These are phyloP conservation scores for Cephalotrichum gorgonifer DNA, from an alignment of 2,329 filamentous ascomycete species.

Conservation along the genomic window DNA sequence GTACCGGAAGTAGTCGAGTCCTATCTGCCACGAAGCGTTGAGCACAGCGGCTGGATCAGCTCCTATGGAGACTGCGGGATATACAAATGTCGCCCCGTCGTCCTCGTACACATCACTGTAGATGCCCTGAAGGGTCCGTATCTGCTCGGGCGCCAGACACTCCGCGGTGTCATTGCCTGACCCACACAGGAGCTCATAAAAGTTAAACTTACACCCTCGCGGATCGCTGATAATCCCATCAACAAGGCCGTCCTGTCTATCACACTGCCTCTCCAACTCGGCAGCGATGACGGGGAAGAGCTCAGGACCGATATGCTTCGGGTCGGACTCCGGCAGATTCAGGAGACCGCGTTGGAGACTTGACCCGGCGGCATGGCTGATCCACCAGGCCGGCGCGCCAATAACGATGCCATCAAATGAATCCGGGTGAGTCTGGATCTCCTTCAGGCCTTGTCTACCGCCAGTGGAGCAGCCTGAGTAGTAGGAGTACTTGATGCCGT, in stretches of 20 bases:
- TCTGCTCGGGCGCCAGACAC: not conserved
- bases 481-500: conserved; percentile 21
- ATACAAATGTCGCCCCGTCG: not conserved
- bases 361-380: conserved; percentile 32
- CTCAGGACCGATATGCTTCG: conserved; percentile 28
- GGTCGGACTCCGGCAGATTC: conserved; percentile 33
- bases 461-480: conserved; percentile 40
- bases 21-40: conserved; percentile 15
- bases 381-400: conserved; percentile 36
- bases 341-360: conserved; percentile 22
- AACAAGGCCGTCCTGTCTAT: conserved; percentile 33
- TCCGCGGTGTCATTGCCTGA: conserved; percentile 11
- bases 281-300: conserved; percentile 32
- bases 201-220: conserved; percentile 30
- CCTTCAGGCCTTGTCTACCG: conserved; percentile 38
- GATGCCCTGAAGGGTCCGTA: not conserved
- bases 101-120: not conserved
- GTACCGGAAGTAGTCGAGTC: not conserved
- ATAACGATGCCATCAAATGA: conserved; percentile 34
- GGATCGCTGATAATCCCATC: conserved; percentile 40
- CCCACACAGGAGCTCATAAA: conserved; percentile 28
- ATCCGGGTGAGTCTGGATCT: conserved; percentile 32
- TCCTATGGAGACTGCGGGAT: not conserved
- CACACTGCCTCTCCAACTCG: conserved; percentile 39
- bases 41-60: conserved; percentile 26